Base-by-base conservation (phyloP, 2,329 filamentous ascomycete species). In the Curvularia lunata region DNA sequence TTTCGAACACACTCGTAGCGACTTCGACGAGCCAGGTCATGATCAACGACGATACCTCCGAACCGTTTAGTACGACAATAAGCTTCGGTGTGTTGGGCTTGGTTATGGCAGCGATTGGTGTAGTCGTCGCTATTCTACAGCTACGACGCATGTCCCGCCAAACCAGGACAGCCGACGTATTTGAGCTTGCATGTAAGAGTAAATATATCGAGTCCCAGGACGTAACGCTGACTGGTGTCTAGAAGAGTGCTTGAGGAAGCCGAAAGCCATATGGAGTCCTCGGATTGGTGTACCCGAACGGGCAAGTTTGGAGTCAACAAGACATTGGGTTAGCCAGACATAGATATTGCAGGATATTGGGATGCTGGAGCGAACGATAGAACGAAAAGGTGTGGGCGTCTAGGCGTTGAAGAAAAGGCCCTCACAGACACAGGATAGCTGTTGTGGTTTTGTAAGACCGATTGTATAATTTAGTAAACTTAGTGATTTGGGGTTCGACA, bases 91-190 rank as follows among this genome's bases (percentile, higher is more conserved):
- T 54, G 3, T n/a, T 58, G 3, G 47, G 56, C 1, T 19, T 56
- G n/a, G n/a, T 48, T 1, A 18, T 56, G 1, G 43, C 52, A 13
- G 19, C 28, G n/a, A 28, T 48, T 42, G 48, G 57, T n/a, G 21
- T 53, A 25, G 32, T 12, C 1, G 43, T 59, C 4, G 57, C 52
- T 16, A 6, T 52, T 40, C 25, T 56, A 4, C 52, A 56, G 23
- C 56, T 59, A 45, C 52, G 52, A 41, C 42, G 48, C 10, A 59
- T 45, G 56, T 5, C 21, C 19, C 46, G 27, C 3, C 41, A 34
- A 21, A 27, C 4, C n/a, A 50, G 16, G 32, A 25, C 3, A 1
- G 19, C 47, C 1, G 41, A 51, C 10, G 21, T 58, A 4, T 51
- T 30, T n/a, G 51, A 58, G 13, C 51, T 58, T 32, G 2, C 51